These are phyloP conservation scores for Saposhnikovia divaricata DNA, from an alignment of 129 eudicot genomes.

Conservation along the genomic window DNA sequence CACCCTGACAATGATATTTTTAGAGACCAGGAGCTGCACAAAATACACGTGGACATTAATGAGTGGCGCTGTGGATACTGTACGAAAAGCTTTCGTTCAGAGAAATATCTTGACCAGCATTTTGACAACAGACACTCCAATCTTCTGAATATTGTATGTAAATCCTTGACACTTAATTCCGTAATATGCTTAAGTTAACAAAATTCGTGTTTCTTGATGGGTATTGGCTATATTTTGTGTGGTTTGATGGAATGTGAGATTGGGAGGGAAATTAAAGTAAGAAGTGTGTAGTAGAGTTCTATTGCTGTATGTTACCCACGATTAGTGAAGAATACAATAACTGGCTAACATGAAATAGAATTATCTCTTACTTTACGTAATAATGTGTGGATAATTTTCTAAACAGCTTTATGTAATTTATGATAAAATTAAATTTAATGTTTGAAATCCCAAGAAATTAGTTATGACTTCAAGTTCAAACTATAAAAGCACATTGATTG, in stretches of 20 bases:
- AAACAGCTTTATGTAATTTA: background rate
- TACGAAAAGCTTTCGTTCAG: slow-evolving; percentile 78
- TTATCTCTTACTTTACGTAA: background rate
- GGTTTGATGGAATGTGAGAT: background rate
- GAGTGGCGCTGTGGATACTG: slow-evolving; percentile 98
- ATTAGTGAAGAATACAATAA: background rate
- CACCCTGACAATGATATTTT: slow-evolving; percentile 80
- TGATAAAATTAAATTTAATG: background rate
- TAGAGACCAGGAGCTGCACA: slow-evolving; percentile 90
- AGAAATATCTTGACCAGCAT: slow-evolving; percentile 78
- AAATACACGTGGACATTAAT: slow-evolving; percentile 66
- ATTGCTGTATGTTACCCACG: background rate
- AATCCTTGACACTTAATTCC: slow-evolving; percentile 15
- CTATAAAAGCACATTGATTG: background rate
- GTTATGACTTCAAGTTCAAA: background rate
- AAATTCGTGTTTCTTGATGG: background rate
- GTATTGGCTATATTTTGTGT: background rate
- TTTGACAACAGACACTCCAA: slow-evolving; percentile 86
- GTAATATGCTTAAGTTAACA: background rate
- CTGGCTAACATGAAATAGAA: background rate
- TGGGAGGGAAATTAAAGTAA: background rate
- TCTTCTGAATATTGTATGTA: slow-evolving; percentile 78
- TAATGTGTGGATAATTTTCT: no score
- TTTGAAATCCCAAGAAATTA: background rate
- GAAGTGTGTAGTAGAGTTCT: background rate